Percentiles rank a stretch among this genome's conserved stretches.
Conservation (phyloP, 768 basidiomycete species). For the Mrakia hoshinonis region DNA sequence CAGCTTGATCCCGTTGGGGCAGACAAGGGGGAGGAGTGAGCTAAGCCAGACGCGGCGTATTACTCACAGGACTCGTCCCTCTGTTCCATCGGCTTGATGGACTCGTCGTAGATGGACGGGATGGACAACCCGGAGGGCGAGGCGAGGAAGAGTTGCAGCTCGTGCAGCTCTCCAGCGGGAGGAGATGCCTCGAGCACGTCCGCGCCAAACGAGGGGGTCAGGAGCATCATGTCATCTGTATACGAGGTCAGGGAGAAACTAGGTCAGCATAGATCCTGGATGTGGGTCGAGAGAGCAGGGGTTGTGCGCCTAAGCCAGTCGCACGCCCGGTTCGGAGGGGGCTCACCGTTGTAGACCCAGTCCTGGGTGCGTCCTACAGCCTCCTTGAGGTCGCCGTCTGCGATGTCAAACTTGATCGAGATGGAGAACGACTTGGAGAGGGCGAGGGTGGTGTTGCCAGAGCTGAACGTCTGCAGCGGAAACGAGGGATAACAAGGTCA, state of each 20-base stretch:
- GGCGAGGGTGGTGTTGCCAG: constrained; percentile 45
- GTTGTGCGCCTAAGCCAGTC: too few species aligned
- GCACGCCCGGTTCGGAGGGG: not conserved
- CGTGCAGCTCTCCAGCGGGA: constrained; percentile 44
- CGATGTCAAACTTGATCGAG: constrained; percentile 43
- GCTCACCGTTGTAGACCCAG: constrained; percentile 49
- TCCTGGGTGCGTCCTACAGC: constrained; percentile 50
- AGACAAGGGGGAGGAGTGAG: constrained; percentile 49
- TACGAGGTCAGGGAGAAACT: not conserved
- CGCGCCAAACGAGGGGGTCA: constrained; percentile 53
- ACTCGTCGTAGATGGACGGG: constrained; percentile 50
- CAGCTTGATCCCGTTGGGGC: constrained; percentile 44
- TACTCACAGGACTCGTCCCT: constrained; percentile 58
- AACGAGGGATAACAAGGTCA: constrained; percentile 13
- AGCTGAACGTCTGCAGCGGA: constrained; percentile 40
- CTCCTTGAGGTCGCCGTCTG: constrained; percentile 53
- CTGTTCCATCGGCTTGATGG: constrained; percentile 47
- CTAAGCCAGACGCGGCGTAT: too few species aligned
- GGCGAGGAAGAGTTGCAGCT: constrained; percentile 47
- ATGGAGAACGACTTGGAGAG: constrained; percentile 52
- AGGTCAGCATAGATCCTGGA: too few species aligned
- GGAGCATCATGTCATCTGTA: constrained; percentile 37
- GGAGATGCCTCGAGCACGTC: constrained; percentile 48
- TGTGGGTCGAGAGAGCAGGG: too few species aligned
- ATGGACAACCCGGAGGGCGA: constrained; percentile 40